Evolutionary conservation across 2,329 filamentous ascomycete genomes (phyloP), one percentile per base, ranked within the genome.

Genomic region (Microdochium nivale): DNA sequence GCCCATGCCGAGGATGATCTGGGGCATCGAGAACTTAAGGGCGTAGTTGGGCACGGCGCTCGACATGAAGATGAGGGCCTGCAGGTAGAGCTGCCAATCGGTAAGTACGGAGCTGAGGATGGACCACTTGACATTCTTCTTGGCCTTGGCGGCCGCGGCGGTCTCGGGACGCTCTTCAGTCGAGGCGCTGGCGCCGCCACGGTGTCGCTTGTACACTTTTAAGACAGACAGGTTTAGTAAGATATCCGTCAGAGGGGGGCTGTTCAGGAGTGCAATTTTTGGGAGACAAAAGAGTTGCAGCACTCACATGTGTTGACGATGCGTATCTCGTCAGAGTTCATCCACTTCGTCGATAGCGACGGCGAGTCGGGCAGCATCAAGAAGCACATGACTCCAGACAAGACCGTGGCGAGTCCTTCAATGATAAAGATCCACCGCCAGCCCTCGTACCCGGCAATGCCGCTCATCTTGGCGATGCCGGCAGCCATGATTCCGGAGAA

Each of bases 281-380:
- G 53, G 49, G 51, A 56, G 51, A 2, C 53, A 48, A 16, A 48
- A 30, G n/a, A 44, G 40, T 10, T 24, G 51, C 46, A 64, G 53
- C n/a, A n/a, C n/a, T n/a, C n/a, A 19, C 60, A 53, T 14, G 50
- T 51, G n/a, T 54, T 51, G 25, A 63, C 40, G 43, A 61, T 60
- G 21, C 55, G 52, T 5, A 55, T 65, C 53, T 75, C 69, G 3
- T 66, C 57, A 11, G 66, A 57, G 9, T 63, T 66, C 21, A 75
- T 62, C 62, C 71, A 74, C 35, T 62, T 64, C 19, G 70, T 67
- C 7, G 58, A 67, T n/a, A n/a, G n/a, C 21, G 62, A 59, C 0
- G 72, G 72, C 37, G 68, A 72, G 57, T 76, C 74, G 16, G 67
- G 67, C 9, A 76, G 70, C 57, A 74, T 66, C 57, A 65, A 68